Base-by-base conservation (phyloP, 176 grass and related monocot genomes). In the Dendrocalamus sinicus region DNA sequence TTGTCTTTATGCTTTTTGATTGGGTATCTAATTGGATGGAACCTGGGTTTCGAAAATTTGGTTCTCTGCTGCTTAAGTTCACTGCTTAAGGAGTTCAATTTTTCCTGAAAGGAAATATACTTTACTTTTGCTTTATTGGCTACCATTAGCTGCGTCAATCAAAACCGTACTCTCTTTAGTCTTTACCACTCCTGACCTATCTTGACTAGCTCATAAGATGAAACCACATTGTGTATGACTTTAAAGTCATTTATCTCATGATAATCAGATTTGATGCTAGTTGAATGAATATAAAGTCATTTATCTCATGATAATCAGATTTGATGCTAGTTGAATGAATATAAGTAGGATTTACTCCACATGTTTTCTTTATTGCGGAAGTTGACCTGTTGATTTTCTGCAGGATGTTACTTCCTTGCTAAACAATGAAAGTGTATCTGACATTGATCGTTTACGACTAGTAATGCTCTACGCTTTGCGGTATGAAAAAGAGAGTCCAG, bases 401-500 rank as follows among this genome's bases (percentile, higher is more conserved):
- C 92, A 97, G 92, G 93, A 67, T 76, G 93, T 98, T 39, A 88
- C 93, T 88, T 91, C 84, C 82, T 88, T 98, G 87, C 81, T 98
- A 65, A 98, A 92, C 88, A 92, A 91, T 91, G 91, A 98, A 92
- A 95, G 79, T 43, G 82, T 98, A 58, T 96, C 93, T 88, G 93
- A 98, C 86, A 78, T 95, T 84, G 96, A 98, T 39, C 83, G 93
- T 78, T 89, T 98, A 50, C 79, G 96, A 47, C 79, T 96, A 41
- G 93, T 98, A 60, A 89, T 98, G 91, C 84, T 98, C 50, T 96
- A 98, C 55, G 93, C 96, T 37, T 91, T 98, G 90, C 89, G 93
- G 51, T 98, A 98, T 89, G 96, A 98, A 81, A 99, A 99, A 77
- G 96, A 99, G 81, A 99, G 96, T 55, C 92, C 96, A 53, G 96